Evolutionary conservation across 495 filamentous ascomycete species (phyloP).

Genomic region (Talaromyces ruber): DNA sequence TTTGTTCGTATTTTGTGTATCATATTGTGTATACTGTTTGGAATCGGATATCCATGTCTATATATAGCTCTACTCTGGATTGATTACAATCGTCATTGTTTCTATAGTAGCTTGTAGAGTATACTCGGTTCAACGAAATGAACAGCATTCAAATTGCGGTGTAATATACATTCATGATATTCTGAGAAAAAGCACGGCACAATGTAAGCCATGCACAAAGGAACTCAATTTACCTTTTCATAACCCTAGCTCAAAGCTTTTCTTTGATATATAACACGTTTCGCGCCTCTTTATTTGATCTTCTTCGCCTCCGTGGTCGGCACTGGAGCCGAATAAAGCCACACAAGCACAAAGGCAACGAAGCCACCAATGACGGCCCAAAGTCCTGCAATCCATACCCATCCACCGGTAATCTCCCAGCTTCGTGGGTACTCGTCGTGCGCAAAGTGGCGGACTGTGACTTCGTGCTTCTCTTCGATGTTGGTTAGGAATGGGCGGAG

Average conservation of each 20-base stretch:
- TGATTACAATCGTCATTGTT: neutral
- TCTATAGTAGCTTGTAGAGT: neutral
- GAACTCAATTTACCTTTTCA: neutral
- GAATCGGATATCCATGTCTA: neutral
- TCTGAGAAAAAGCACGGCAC: neutral
- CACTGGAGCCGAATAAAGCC: constrained; percentile 76
- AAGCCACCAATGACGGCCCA: constrained; percentile 76
- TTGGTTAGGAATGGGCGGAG: constrained; percentile 85
- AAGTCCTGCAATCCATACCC: constrained; percentile 92
- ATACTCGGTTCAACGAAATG: neutral
- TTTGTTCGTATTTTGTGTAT: neutral
- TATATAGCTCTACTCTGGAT: neutral
- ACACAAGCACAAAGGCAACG: constrained; percentile 74
- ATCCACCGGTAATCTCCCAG: constrained; percentile 82
- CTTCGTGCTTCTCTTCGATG: constrained; percentile 89
- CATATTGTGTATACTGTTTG: neutral
- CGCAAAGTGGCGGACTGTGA: constrained; percentile 90
- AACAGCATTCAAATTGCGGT: neutral
- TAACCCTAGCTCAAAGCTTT: neutral
- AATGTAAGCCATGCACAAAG: neutral
- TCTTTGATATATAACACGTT: neutral
- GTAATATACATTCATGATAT: constrained; percentile 4
- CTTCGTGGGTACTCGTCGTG: constrained; percentile 94
- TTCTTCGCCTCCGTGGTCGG: constrained; percentile 38
- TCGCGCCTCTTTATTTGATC: constrained; percentile 47